phyloP scores from a whole-genome alignment of 768 basidiomycete genomes.

The Mrakia gelida region DNA sequence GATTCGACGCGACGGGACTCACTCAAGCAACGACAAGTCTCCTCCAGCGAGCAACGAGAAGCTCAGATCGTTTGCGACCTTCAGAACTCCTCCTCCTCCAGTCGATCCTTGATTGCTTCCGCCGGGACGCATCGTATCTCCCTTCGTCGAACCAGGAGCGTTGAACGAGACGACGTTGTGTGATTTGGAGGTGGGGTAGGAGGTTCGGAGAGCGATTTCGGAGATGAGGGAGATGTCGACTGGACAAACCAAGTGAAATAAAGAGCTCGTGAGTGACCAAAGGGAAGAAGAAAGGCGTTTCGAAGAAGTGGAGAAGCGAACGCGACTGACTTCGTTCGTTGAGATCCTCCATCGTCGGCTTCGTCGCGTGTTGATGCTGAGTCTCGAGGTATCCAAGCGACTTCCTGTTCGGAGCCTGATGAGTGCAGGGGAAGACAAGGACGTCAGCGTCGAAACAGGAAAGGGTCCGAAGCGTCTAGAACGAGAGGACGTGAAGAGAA shows the following conservation, averaged over 20 bases:
- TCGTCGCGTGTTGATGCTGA: slow-evolving; percentile 59
- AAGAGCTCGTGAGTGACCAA: too few relatives aligned
- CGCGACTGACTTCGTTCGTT: slow-evolving; percentile 58
- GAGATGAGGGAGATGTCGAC: slow-evolving; percentile 72
- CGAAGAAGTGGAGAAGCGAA: too few relatives aligned
- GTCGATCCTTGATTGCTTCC: neutral
- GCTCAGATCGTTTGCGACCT: slow-evolving; percentile 20
- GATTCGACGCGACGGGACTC: neutral
- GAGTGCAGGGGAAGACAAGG: slow-evolving; percentile 13
- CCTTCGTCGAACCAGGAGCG: neutral
- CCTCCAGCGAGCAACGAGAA: slow-evolving; percentile 22
- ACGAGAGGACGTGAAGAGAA: too few relatives aligned
- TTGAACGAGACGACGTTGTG: neutral
- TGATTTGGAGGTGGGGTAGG: neutral
- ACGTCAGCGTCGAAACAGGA: neutral
- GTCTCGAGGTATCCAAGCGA: slow-evolving; percentile 35
- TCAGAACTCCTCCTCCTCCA: neutral
- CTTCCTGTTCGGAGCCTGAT: slow-evolving; percentile 29
- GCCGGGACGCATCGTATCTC: neutral
- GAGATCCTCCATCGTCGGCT: slow-evolving; percentile 77
- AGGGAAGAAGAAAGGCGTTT: too few relatives aligned
- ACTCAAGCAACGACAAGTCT: slow-evolving; percentile 28
- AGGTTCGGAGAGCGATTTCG: slow-evolving; percentile 64
- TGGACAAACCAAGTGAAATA: slow-evolving; percentile 1
- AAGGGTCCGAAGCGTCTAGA: neutral